phyloP scores from a whole-genome alignment of 2,329 filamentous ascomycete genomes.

The Bimuria novae-zelandiae region DNA sequence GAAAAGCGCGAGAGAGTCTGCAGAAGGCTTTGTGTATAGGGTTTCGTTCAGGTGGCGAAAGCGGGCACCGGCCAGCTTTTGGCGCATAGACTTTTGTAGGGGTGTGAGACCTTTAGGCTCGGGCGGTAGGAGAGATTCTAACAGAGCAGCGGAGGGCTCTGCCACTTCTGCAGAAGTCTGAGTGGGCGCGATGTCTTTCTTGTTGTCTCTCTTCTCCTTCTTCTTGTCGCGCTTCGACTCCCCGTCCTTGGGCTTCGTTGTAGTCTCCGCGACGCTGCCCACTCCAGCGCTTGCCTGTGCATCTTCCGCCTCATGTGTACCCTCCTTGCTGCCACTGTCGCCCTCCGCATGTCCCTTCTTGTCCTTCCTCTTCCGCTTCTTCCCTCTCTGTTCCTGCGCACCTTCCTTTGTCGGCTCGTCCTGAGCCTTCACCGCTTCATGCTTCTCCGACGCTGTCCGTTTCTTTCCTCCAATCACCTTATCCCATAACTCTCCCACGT shows the following conservation, averaged over 20 bases:
- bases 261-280: not conserved
- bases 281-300: slow-evolving; percentile 24
- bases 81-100: slow-evolving; percentile 89
- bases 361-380: slow-evolving; percentile 39
- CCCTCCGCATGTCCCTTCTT: slow-evolving; percentile 31
- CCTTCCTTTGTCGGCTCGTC: slow-evolving; percentile 29
- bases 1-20: slow-evolving; percentile 82
- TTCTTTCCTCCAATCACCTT: slow-evolving; percentile 52
- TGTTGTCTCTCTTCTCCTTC: slow-evolving; percentile 41
- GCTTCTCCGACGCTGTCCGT: slow-evolving; percentile 75
- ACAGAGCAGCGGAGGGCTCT: slow-evolving; percentile 40
- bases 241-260: slow-evolving; percentile 7
- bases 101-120: slow-evolving; percentile 74
- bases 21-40: slow-evolving; percentile 89
- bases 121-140: slow-evolving; percentile 34
- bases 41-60: slow-evolving; percentile 98
- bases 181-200: slow-evolving; percentile 14
- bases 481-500: slow-evolving; percentile 47
- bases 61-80: slow-evolving; percentile 90
- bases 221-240: slow-evolving; percentile 42
- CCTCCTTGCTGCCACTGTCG: slow-evolving; percentile 22
- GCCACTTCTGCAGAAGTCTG: slow-evolving; percentile 6
- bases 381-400: slow-evolving; percentile 44
- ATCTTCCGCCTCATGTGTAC: slow-evolving; percentile 30
- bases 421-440: slow-evolving; percentile 56